Percentiles rank a stretch among this genome's conserved stretches.
Conservation (phyloP, 1,284 basidiomycete species). For the Fomitopsis betulina region DNA sequence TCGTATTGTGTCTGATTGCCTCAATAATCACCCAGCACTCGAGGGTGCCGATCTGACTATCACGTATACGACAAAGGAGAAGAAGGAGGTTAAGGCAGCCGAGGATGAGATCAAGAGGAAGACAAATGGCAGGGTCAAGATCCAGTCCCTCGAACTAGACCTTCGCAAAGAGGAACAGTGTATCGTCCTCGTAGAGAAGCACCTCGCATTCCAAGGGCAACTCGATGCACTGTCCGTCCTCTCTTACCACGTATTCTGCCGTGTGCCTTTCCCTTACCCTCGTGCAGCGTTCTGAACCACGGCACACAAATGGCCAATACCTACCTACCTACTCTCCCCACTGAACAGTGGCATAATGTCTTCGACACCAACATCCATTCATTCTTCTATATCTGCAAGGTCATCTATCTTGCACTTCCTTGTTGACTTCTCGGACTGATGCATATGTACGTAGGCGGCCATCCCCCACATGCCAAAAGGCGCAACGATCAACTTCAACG, state of each 20-base stretch:
- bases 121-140: conserved; percentile 35
- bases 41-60: conserved; percentile 57
- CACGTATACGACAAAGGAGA: conserved; percentile 43
- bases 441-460: conserved; percentile 24
- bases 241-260: not conserved
- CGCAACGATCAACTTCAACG: conserved; percentile 46
- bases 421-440: conserved; percentile 24
- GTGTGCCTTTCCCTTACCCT: not conserved
- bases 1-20: conserved; percentile 3
- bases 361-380: conserved; percentile 48
- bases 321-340: conserved; percentile 37
- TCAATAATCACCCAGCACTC: conserved; percentile 31
- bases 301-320: conserved; percentile 46
- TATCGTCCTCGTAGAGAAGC: conserved; percentile 37
- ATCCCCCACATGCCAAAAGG: conserved; percentile 38
- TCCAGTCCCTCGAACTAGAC: conserved; percentile 38
- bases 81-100: conserved; percentile 39
- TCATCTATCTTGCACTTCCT: conserved; percentile 16
- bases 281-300: conserved; percentile 45
- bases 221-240: conserved; percentile 41
- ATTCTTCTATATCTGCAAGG: conserved; percentile 51
- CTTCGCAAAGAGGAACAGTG: conserved; percentile 40
- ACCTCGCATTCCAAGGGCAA: conserved; percentile 35
- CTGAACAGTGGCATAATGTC: conserved; percentile 48
- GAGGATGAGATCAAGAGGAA: conserved; percentile 36